Evolutionary conservation across 345 rosid genomes (phyloP).

Genomic region (Stellera chamaejasme): DNA sequence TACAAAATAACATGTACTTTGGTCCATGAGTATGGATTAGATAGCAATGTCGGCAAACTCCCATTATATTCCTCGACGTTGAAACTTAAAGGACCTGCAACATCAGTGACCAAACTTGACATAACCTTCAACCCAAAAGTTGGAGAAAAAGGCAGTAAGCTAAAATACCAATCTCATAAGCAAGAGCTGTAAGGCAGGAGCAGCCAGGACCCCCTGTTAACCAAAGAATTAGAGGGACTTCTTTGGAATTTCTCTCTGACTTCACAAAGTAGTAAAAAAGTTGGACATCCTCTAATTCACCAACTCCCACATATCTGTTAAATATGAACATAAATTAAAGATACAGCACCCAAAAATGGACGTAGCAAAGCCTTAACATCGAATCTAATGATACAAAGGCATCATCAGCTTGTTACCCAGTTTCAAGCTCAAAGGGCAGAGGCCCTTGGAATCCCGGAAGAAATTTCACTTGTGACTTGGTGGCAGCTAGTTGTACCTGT

Average conservation of each 20-base stretch:
- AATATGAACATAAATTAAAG: background rate
- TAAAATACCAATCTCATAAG: slow-evolving; percentile 21
- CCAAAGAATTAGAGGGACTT: slow-evolving; percentile 30
- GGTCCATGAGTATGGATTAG: slow-evolving; percentile 29
- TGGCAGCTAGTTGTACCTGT: background rate
- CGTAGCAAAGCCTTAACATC: too few relatives aligned
- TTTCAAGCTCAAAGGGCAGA: slow-evolving; percentile 64
- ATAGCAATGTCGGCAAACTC: slow-evolving; percentile 14
- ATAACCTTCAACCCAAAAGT: background rate
- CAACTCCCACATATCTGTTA: slow-evolving; percentile 7
- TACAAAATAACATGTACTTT: slow-evolving; percentile 10
- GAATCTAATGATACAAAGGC: too few relatives aligned
- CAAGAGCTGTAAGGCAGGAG: slow-evolving; percentile 28
- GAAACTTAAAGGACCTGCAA: slow-evolving; percentile 26
- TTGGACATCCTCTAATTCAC: slow-evolving; percentile 12
- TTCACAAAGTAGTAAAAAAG: slow-evolving; percentile 30
- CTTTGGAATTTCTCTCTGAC: slow-evolving; percentile 20
- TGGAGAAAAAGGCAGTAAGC: background rate
- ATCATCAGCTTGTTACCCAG: slow-evolving; percentile 35
- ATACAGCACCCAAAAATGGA: background rate
- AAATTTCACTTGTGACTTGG: slow-evolving; percentile 22
- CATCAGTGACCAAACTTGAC: background rate
- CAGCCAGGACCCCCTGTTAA: slow-evolving; percentile 38
- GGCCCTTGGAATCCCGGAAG: slow-evolving; percentile 68
- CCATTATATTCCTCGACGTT: slow-evolving; percentile 17